Base-by-base conservation (phyloP, 176 grass and related monocot species). In the Urochloa ruziziensis region DNA sequence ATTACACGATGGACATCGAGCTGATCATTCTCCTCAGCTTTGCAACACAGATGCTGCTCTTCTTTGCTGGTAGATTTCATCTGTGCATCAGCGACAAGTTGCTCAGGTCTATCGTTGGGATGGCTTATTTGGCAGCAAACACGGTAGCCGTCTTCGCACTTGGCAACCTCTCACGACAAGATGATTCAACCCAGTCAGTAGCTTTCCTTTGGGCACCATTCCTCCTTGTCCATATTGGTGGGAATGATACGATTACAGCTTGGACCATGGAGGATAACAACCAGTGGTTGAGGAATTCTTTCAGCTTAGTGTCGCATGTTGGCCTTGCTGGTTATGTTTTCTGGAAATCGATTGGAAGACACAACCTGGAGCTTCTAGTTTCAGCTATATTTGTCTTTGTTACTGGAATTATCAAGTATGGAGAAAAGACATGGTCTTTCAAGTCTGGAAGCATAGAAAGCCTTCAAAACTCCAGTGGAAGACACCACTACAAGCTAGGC, bases 221-320 rank as follows among this genome's bases (percentile, higher is more conserved):
- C 44, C 77, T 80, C 10, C 61, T 80, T 3, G 7, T 80, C 11
- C 77, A 80, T 28, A 62, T 80, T 53, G 78, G 78, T 39, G 78
- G 78, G 0, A 62, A 80, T 13, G 78, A 80, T 62, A 68, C 78
- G 0, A 5, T 80, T 0, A 80, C 78, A 1, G 62, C 62, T 6
- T 80, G 67, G 6, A 18, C 60, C 27, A 65, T 79, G 1, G 77
- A 65, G 13, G 62, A 80, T 0, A 80, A 80, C 8, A 27, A 51
- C 19, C 28, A 67, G 23, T 80, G 78, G 78, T 3, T 18, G 14
- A 80, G 78, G 30, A 46, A 80, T 18, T 7, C 66, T 3, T 2
- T 80, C 12, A 80, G 48, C 32, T 30, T 80, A 23, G 23, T 2
- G 0, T 10, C 54, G 2, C 78, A 80, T 36, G 46, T 67, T 2